A percentile compares a stretch with the other conserved stretches of the same genome.
These are phyloP conservation scores for Lentinula edodes DNA, from an alignment of 768 basidiomycete genomes.

Conservation along the genomic window DNA sequence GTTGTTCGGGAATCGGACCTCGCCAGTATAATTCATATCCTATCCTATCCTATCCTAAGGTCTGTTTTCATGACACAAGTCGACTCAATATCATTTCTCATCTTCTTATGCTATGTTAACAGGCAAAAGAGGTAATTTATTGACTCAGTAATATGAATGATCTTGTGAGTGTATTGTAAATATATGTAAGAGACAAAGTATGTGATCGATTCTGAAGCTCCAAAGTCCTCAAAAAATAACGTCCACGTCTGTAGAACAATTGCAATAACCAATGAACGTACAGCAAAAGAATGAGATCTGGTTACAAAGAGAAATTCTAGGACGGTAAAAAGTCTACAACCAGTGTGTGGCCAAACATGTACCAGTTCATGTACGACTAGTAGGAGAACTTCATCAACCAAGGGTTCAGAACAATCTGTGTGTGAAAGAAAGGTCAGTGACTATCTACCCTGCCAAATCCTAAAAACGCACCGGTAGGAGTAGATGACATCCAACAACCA, in stretches of 20 bases:
- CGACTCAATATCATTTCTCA: too few species aligned
- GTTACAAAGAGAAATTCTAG: not conserved
- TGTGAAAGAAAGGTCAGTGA: constrained; percentile 14
- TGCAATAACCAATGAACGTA: not conserved
- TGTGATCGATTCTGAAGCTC: too few species aligned
- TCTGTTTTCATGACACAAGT: too few species aligned
- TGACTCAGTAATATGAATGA: too few species aligned
- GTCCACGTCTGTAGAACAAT: not conserved
- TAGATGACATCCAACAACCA: constrained; percentile 65
- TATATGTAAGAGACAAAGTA: too few species aligned
- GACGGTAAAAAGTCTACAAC: not conserved
- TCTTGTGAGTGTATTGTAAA: too few species aligned
- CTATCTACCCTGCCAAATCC: not conserved
- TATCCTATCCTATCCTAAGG: too few species aligned
- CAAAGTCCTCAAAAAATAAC: too few species aligned
- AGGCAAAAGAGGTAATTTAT: too few species aligned
- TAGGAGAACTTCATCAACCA: constrained; percentile 82
- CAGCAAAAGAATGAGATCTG: not conserved
- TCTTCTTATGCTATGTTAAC: too few species aligned
- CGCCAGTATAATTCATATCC: too few species aligned
- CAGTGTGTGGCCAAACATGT: not conserved
- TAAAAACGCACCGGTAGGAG: constrained; percentile 57
- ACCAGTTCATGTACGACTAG: constrained; percentile 15
- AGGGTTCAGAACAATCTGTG: constrained; percentile 72
- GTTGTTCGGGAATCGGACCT: too few species aligned